These are phyloP conservation scores for Silybum marianum DNA, from an alignment of 129 eudicot species.

Conservation along the genomic window DNA sequence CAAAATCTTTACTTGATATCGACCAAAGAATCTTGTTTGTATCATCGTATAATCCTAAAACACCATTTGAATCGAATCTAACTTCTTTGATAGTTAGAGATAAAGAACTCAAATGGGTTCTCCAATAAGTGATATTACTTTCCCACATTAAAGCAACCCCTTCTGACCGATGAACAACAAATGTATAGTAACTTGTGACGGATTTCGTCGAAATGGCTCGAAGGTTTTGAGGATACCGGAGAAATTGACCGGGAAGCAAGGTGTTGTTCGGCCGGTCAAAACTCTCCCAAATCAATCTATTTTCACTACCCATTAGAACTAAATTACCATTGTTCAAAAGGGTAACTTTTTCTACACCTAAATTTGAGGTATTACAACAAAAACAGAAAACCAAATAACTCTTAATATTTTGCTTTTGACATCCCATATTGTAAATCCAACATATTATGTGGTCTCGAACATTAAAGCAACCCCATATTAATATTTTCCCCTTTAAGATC, in stretches of 20 bases:
- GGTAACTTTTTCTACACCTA: conserved; percentile 59
- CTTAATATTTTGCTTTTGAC: no score
- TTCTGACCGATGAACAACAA: conserved; percentile 45
- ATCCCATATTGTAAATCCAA: no score
- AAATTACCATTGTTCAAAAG: conserved; percentile 68
- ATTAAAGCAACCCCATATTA: no score
- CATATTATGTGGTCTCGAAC: no score
- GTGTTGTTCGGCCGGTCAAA: conserved; percentile 66
- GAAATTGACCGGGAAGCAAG: conserved; percentile 64
- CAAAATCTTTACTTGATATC: conserved; percentile 55
- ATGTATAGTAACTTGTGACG: conserved; percentile 60
- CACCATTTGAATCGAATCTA: conserved; percentile 51
- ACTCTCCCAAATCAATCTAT: conserved; percentile 62
- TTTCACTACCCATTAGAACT: conserved; percentile 47
- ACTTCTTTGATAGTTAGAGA: conserved; percentile 50
- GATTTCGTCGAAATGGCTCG: conserved; percentile 57
- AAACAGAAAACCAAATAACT: no score
- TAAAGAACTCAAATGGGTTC: conserved; percentile 39
- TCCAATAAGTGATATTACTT: conserved; percentile 76
- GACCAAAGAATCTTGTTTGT: conserved; percentile 48
- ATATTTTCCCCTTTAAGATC: no score
- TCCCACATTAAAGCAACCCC: conserved; percentile 72
- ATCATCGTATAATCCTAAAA: conserved; percentile 56
- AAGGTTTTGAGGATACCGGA: conserved; percentile 59
- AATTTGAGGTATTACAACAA: conserved; percentile 62